phyloP scores from a whole-genome alignment of 2,329 filamentous ascomycete species.

The Venturia effusa region DNA sequence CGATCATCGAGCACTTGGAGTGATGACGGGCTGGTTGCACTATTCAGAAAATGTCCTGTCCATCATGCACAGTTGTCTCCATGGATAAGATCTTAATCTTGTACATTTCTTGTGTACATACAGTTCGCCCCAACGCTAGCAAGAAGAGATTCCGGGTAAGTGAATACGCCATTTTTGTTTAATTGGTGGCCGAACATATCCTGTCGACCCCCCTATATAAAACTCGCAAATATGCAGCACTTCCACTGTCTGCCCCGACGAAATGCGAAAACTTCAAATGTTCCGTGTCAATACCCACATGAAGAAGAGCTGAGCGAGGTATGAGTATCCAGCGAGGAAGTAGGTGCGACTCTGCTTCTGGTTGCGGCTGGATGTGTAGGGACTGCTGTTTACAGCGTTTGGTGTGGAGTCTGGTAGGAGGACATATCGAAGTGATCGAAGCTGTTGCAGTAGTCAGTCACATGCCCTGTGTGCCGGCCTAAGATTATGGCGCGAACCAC shows the following conservation, averaged over 20 bases:
- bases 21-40: too few species aligned
- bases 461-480: neutral
- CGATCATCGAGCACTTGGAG: too few species aligned
- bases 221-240: neutral
- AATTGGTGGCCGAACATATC: neutral
- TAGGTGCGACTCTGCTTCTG: constrained; percentile 83
- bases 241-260: neutral
- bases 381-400: constrained; percentile 46
- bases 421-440: constrained; percentile 92
- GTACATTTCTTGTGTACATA: neutral
- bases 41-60: too few species aligned
- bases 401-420: constrained; percentile 68
- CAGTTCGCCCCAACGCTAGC: neutral
- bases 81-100: neutral
- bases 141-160: neutral
- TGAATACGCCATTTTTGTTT: neutral
- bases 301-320: constrained; percentile 84
- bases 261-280: neutral
- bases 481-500: constrained; percentile 21
- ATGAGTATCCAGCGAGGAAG: constrained; percentile 89
- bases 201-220: neutral
- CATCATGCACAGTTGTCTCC: too few species aligned
- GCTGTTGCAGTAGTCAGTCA: constrained; percentile 36
- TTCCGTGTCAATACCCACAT: constrained; percentile 66
- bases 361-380: constrained; percentile 65